Base-by-base conservation (phyloP, 1,284 basidiomycete genomes). In the Microbotryum saponariae region DNA sequence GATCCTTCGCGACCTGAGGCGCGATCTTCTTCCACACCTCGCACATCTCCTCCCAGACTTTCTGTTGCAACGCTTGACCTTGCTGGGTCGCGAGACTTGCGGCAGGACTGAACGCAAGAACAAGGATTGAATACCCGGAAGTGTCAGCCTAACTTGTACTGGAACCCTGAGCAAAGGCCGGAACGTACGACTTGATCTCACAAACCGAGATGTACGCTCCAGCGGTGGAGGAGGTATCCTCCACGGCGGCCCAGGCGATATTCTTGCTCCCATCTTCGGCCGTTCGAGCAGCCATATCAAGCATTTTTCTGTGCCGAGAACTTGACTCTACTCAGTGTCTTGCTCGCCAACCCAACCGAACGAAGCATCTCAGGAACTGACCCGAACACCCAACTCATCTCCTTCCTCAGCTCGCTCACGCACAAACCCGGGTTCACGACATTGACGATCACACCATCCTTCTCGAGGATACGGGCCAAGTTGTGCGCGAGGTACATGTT, bases 391-490 rank as follows among this genome's bases (percentile, higher is more conserved):
- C n/a, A 42, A 4, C 51, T 51, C 4, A 59, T 9, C 31, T 68
- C 61, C 16, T 56, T 27, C 6, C 60, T 31, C n/a, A 73, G 58
- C 6, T 63, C 59, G 7, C 56, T 59, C 16, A 56, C 51, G 58
- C 65, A 69, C 4, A 72, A 58, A 0, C 72, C 72, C 9, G 72
- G 72, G 51, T 68, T 68, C 6, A 68, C 58, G 45, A 16, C n/a
- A 44, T 66, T 69, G 25, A 72, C 67, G 21, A 65, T 56, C 12
- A 73, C 58, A 18, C 37, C 14, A 1, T 58, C 52, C 6, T 16
- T 31, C 6, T 50, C 49, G 20, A 61, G 48, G 5, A 66, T 58
- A 1, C 53, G 47, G 29, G 60, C 68, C 4, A 71, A 37, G 49
- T 68, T 53, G 31, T 61, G 58, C 0, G 61, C 58, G 21, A 71